Conservation (phyloP, 2,329 filamentous ascomycete genomes). For the Gliomastix tumulicola region DNA sequence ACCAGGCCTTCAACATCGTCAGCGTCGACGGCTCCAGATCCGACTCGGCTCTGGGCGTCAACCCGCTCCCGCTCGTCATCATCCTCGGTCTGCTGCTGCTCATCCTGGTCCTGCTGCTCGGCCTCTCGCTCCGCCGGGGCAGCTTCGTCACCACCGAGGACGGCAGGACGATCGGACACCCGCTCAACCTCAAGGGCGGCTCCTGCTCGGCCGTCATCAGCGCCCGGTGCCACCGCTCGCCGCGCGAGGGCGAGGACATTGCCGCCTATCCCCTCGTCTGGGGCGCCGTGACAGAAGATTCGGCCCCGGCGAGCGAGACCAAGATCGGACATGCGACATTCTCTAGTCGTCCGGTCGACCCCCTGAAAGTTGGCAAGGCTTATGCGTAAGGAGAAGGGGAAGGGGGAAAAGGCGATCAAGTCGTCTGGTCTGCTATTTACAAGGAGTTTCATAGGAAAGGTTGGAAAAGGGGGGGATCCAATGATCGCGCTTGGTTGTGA, state of each 20-base stretch:
- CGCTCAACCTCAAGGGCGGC: slow-evolving; percentile 37
- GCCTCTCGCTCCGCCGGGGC: slow-evolving; percentile 31
- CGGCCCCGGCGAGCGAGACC: slow-evolving; percentile 17
- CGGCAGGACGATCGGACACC: slow-evolving; percentile 34
- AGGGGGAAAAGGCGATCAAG: background rate
- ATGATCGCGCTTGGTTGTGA: no score
- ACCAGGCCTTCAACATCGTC: slow-evolving; percentile 32
- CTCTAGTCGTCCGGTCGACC: slow-evolving; percentile 22
- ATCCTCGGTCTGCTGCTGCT: slow-evolving; percentile 30
- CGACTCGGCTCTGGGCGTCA: slow-evolving; percentile 28
- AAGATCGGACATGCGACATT: slow-evolving; percentile 36
- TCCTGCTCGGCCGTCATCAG: slow-evolving; percentile 45
- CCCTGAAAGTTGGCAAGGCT: slow-evolving; percentile 15
- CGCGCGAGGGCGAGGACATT: slow-evolving; percentile 20
- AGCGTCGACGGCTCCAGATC: slow-evolving; percentile 15
- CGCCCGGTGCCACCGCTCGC: slow-evolving; percentile 35
- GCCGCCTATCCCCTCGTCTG: slow-evolving; percentile 31
- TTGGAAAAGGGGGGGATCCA: no score
- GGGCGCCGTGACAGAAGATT: slow-evolving; percentile 35
- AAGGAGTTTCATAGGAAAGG: no score
- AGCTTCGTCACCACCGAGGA: slow-evolving; percentile 22
- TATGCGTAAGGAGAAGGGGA: no score
- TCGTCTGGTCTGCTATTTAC: no score
- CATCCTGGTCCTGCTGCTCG: slow-evolving; percentile 23
- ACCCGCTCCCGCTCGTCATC: slow-evolving; percentile 31